These are phyloP conservation scores for Phytopythium montanum DNA, from an alignment of 352 stramenopile genomes.

Conservation along the genomic window DNA sequence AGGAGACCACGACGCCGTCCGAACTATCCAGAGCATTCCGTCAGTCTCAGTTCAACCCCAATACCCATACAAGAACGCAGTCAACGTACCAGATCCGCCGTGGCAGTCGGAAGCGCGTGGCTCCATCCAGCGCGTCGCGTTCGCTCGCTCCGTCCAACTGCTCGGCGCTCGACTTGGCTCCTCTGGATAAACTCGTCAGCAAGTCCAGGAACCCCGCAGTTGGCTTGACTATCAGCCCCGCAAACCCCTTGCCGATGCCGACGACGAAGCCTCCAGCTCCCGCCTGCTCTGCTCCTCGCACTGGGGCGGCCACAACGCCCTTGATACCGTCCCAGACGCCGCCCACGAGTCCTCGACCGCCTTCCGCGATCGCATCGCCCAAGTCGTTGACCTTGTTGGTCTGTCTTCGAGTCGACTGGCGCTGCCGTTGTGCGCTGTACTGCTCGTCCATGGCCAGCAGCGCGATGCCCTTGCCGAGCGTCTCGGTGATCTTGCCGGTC, in stretches of 20 bases:
- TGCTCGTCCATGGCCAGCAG: constrained; percentile 85
- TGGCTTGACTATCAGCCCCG: constrained; percentile 79
- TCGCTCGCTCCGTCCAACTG: constrained; percentile 62
- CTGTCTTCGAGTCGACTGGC: constrained; percentile 60
- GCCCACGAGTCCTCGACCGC: constrained; percentile 70
- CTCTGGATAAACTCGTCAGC: constrained; percentile 74
- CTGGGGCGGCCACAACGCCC: constrained; percentile 70
- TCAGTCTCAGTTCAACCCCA: not conserved
- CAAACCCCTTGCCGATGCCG: constrained; percentile 81
- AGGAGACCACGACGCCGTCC: constrained; percentile 78
- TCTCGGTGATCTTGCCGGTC: constrained; percentile 89
- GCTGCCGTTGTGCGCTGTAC: constrained; percentile 82
- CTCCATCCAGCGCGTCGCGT: constrained; percentile 31
- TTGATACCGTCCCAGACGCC: constrained; percentile 84
- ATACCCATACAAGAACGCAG: not conserved
- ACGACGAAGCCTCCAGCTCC: constrained; percentile 79
- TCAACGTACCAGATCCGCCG: constrained; percentile 69
- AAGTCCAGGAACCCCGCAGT: constrained; percentile 81
- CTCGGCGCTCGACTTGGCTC: constrained; percentile 79
- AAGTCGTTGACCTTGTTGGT: constrained; percentile 78
- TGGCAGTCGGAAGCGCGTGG: constrained; percentile 66
- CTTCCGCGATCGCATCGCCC: constrained; percentile 77
- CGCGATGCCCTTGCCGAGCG: constrained; percentile 82
- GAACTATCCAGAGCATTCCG: constrained; percentile 28
- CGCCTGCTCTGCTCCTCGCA: constrained; percentile 71